A percentile compares a stretch with the other conserved stretches of the same genome.
phyloP scores from a whole-genome alignment of 2,329 filamentous ascomycete genomes.

The Pseudomassariella vexata region DNA sequence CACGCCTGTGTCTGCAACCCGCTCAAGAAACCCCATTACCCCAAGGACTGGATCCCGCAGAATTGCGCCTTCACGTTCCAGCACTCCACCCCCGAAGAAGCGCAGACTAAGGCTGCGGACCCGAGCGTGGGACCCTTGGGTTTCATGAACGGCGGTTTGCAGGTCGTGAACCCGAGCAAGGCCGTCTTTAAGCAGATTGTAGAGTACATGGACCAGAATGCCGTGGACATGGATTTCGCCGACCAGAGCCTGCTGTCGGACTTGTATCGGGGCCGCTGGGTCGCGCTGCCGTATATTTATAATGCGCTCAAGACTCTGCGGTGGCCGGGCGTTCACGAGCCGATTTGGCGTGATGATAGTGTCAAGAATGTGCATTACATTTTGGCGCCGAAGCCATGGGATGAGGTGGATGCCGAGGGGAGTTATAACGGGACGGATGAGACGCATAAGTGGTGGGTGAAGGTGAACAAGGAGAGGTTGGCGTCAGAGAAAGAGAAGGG shows the following conservation, averaged over 20 bases:
- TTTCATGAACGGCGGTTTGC: slow-evolving; percentile 51
- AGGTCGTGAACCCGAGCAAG: slow-evolving; percentile 48
- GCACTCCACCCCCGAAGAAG: slow-evolving; percentile 37
- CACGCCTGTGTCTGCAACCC: slow-evolving; percentile 88
- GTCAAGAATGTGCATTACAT: slow-evolving; percentile 61
- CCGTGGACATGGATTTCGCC: slow-evolving; percentile 47
- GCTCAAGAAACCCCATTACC: slow-evolving; percentile 72
- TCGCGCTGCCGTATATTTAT: slow-evolving; percentile 53
- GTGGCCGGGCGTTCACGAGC: slow-evolving; percentile 43
- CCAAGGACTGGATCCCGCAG: slow-evolving; percentile 56
- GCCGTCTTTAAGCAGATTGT: slow-evolving; percentile 45
- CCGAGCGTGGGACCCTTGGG: slow-evolving; percentile 41
- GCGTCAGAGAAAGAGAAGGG: slow-evolving; percentile 31
- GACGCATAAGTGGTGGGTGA: slow-evolving; percentile 52
- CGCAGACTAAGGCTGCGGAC: slow-evolving; percentile 39
- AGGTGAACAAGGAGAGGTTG: slow-evolving; percentile 39
- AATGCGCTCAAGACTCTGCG: slow-evolving; percentile 59
- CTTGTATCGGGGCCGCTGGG: slow-evolving; percentile 50
- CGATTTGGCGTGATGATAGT: slow-evolving; percentile 51
- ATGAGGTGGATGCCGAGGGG: slow-evolving; percentile 39
- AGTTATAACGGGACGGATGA: slow-evolving; percentile 38
- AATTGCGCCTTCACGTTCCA: slow-evolving; percentile 56
- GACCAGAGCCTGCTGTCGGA: slow-evolving; percentile 55
- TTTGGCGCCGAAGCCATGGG: slow-evolving; percentile 56
- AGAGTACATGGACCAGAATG: slow-evolving; percentile 41